These are phyloP conservation scores for Fusarium sacchari DNA, from an alignment of 2,329 filamentous ascomycete species.

Conservation along the genomic window DNA sequence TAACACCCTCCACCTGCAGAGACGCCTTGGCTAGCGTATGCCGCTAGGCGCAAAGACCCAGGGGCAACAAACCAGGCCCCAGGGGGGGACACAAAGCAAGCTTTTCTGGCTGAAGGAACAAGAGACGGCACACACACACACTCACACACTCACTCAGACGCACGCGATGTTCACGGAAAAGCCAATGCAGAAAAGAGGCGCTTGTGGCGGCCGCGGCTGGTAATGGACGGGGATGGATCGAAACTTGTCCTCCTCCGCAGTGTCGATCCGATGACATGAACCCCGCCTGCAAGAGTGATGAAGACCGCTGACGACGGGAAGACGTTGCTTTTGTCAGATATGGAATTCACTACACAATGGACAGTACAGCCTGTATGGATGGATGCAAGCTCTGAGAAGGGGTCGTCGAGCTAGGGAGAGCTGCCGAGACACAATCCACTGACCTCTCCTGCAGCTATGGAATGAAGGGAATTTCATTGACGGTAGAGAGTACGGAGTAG, in stretches of 20 bases:
- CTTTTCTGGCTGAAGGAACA: constrained; percentile 6
- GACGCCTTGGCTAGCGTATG: constrained; percentile 27
- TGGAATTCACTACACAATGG: not conserved
- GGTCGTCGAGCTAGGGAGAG: constrained; percentile 3
- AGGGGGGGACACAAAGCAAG: not conserved
- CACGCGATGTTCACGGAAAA: constrained; percentile 13
- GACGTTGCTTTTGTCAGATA: constrained; percentile 15
- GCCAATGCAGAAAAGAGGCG: constrained; percentile 28
- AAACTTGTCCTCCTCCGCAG: constrained; percentile 16
- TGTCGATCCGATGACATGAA: constrained; percentile 36
- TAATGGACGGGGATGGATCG: constrained; percentile 11
- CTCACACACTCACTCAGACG: not conserved
- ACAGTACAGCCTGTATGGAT: not conserved
- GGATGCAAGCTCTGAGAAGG: not conserved
- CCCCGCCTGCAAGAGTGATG: constrained; percentile 7
- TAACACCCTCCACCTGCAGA: constrained; percentile 33
- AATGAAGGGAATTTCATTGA: constrained; percentile 23
- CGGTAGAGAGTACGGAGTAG: no score
- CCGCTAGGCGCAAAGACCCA: constrained; percentile 22
- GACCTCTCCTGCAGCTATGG: not conserved
- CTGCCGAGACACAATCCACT: constrained; percentile 10
- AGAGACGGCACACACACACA: not conserved
- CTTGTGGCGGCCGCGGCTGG: constrained; percentile 39
- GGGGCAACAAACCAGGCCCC: constrained; percentile 9
- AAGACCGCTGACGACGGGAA: not conserved